Percentiles rank a stretch among this genome's conserved stretches.
phyloP scores from a whole-genome alignment of 768 basidiomycete species.

The Lactarius pseudohatsudake region DNA sequence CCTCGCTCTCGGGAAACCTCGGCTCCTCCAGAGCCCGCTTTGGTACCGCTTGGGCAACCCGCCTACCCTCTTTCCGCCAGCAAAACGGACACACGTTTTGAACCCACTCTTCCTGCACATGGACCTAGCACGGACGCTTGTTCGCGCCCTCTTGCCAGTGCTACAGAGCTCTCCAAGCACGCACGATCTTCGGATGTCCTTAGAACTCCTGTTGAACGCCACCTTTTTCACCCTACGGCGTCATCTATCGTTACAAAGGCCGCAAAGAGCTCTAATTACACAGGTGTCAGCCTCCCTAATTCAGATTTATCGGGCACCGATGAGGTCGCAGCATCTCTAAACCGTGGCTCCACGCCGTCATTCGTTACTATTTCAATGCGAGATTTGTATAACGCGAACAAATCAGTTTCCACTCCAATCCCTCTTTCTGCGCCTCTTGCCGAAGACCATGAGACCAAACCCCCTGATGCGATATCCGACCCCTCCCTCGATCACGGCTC shows the following conservation, averaged over 20 bases:
- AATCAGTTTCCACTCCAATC: too few species aligned
- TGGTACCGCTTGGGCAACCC: background rate
- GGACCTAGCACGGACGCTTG: background rate
- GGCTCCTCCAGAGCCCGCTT: background rate
- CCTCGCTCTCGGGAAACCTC: background rate
- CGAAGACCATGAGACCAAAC: background rate
- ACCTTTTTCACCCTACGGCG: background rate
- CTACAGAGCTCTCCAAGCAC: background rate
- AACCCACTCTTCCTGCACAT: background rate
- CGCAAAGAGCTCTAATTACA: background rate
- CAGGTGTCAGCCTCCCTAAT: background rate
- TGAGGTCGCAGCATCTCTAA: background rate
- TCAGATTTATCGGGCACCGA: background rate
- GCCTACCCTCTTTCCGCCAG: background rate
- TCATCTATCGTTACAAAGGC: background rate
- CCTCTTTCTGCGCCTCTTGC: background rate
- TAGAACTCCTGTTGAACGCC: background rate
- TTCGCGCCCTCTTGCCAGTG: background rate
- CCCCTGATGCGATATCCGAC: background rate
- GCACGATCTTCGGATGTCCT: background rate
- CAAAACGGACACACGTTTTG: background rate
- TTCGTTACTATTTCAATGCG: slow-evolving; percentile 9
- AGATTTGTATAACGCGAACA: slow-evolving; percentile 8
- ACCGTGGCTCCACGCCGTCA: background rate
- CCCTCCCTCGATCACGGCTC: background rate